Evolutionary conservation across 176 grass and related monocot species (phyloP).

Genomic region (Phragmites australis): DNA sequence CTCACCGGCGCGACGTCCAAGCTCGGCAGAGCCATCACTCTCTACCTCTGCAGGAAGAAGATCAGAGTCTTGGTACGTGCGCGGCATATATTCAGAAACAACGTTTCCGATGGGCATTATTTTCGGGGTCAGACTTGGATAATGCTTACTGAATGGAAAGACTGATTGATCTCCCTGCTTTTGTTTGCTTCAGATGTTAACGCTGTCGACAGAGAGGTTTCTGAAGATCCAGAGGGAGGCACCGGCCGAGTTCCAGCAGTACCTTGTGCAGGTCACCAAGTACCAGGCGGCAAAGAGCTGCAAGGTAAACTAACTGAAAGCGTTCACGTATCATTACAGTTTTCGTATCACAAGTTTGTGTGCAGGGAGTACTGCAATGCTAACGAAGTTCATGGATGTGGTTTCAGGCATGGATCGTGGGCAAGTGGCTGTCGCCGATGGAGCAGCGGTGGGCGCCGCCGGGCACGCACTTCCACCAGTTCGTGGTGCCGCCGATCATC

Average conservation of each 20-base stretch:
- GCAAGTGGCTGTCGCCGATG: constrained; percentile 81
- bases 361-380: background rate
- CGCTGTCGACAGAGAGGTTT: constrained; percentile 72
- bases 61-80: constrained; percentile 64
- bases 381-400: background rate
- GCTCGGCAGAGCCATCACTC: constrained; percentile 83
- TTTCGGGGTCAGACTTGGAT: background rate
- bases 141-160: no score
- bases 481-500: constrained; percentile 92
- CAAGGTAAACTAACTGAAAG: constrained; percentile 46
- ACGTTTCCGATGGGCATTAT: no score
- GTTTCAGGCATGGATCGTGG: constrained; percentile 94
- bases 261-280: constrained; percentile 88
- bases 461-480: constrained; percentile 97
- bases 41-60: constrained; percentile 80
- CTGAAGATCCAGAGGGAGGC: constrained; percentile 78
- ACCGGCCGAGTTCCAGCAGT: constrained; percentile 64
- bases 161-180: background rate
- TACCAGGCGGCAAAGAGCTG: constrained; percentile 78
- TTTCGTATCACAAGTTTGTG: background rate
- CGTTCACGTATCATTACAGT: background rate
- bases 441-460: constrained; percentile 83
- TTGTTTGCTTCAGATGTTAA: constrained; percentile 65
- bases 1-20: constrained; percentile 91
- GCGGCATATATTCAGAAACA: no score